Evolutionary conservation across 805 yeast genomes (phyloP), one percentile per base, ranked within the genome.

Genomic region (Candida lessepsii): DNA sequence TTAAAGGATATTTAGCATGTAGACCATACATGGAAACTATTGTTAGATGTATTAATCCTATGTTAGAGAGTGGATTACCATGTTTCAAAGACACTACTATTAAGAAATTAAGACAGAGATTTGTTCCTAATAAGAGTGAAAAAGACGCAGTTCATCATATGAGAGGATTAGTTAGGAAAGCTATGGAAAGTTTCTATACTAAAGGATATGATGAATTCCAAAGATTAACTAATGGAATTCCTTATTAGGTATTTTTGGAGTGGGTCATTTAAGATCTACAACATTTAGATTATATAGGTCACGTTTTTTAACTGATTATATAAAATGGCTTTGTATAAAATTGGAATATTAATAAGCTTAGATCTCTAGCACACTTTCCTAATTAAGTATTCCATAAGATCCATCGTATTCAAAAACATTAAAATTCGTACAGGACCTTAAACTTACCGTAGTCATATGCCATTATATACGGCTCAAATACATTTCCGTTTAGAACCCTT

Each of bases 141-240:
- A 81, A 78, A 41, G 96, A 91, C 35, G 97, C 97, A 6, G 88
- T 95, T 8, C 54, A 69, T 25, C 78, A 73, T 50, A 84, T 93
- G 80, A 75, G 86, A 47, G 75, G 80, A 2, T 74, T 93, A 64
- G 82, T 93, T 47, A 73, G 71, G 48, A 85, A 83, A 66, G 81
- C 95, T 43, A 84, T 80, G 61, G 98, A 91, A 61, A 85, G 95
- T 63, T 67, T 80, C 53, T 88, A 83, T 56, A 93, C 99, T 25
- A 86, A 83, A 57, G 98, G 96, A 15, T 93, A 93, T 62, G 99
- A 93, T 58, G 97, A 90, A 67, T 93, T 93, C 80, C 99, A 93
- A 65, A 74, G 95, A 54, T 61, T 93, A 50, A 93, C 99, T 26
- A 93, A 93, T 55, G 99, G 99, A 43, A 93, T 93, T 60, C 99